A percentile compares a stretch with the other conserved stretches of the same genome.
phyloP scores from a whole-genome alignment of 306 rosid species.

The Hippophae rhamnoides region DNA sequence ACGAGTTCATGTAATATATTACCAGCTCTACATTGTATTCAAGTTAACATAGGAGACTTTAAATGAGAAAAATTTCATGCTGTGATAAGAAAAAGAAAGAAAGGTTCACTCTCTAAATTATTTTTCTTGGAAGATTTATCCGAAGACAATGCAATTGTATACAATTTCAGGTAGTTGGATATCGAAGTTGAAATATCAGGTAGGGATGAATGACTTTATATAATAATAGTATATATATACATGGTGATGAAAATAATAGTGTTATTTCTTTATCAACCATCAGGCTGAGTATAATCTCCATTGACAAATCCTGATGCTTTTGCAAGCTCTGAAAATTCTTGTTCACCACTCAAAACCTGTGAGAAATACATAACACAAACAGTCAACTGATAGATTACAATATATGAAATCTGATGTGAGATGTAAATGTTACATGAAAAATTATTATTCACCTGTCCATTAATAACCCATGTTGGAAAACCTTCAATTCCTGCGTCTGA shows the following conservation, averaged over 20 bases:
- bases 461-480: slow-evolving; percentile 81
- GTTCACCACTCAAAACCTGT: slow-evolving; percentile 69
- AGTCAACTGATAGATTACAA: slow-evolving; percentile 7
- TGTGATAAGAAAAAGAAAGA: no score
- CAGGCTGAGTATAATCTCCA: slow-evolving; percentile 30
- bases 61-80: no score
- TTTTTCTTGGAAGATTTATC: no score
- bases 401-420: no score
- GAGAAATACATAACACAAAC: slow-evolving; percentile 11
- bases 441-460: slow-evolving; percentile 56
- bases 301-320: slow-evolving; percentile 39
- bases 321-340: slow-evolving; percentile 56
- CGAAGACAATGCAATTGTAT: no score
- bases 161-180: no score
- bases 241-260: slow-evolving; percentile 11
- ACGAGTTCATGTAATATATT: no score
- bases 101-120: no score
- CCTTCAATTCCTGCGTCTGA: slow-evolving; percentile 62
- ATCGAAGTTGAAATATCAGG: no score
- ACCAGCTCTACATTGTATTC: no score
- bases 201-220: no score
- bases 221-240: slow-evolving; percentile 22
- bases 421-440: not conserved
- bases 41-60: no score
- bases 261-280: not conserved